A percentile compares a stretch with the other conserved stretches of the same genome.
Evolutionary conservation across 108 stramenopile genomes (phyloP).

Genomic region (Nitzschia inconspicua): DNA sequence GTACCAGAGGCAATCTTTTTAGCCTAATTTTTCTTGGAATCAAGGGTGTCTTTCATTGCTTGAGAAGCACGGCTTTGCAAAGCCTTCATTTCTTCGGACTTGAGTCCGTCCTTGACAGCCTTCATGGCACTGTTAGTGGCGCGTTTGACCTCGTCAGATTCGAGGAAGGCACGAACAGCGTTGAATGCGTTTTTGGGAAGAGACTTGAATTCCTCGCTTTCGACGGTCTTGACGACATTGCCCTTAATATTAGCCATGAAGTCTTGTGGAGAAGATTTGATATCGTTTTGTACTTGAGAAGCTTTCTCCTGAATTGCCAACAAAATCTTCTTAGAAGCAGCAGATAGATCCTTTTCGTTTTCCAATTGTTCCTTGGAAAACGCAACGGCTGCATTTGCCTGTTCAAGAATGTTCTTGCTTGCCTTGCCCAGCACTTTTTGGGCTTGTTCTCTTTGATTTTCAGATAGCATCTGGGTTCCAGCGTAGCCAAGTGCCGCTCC

Average conservation of each 20-base stretch:
- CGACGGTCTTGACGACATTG: constrained; percentile 4
- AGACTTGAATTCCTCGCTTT: constrained; percentile 11
- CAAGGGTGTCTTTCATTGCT: constrained; percentile 9
- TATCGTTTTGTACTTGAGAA: not conserved
- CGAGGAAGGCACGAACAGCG: constrained; percentile 5
- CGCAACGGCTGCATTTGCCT: constrained; percentile 7
- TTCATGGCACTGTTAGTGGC: not conserved
- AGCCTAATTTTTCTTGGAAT: constrained; percentile 2
- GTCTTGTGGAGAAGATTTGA: not conserved
- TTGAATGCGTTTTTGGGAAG: constrained; percentile 1
- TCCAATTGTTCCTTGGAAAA: constrained; percentile 12
- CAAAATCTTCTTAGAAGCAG: constrained; percentile 6
- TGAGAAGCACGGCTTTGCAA: constrained; percentile 9
- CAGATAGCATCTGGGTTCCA: constrained; percentile 11
- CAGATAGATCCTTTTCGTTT: constrained; percentile 14
- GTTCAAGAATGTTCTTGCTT: not conserved
- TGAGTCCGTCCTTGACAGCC: constrained; percentile 8
- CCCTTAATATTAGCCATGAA: constrained; percentile 4
- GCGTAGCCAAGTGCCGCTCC: constrained; percentile 17
- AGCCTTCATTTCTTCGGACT: constrained; percentile 19
- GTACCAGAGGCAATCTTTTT: no score
- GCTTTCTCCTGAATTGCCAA: constrained; percentile 4
- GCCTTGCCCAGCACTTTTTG: constrained; percentile 3
- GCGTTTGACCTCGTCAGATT: constrained; percentile 19
- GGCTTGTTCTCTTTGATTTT: constrained; percentile 7